phyloP scores from a whole-genome alignment of 2,329 filamentous ascomycete genomes.

The Truncatella angustata region DNA sequence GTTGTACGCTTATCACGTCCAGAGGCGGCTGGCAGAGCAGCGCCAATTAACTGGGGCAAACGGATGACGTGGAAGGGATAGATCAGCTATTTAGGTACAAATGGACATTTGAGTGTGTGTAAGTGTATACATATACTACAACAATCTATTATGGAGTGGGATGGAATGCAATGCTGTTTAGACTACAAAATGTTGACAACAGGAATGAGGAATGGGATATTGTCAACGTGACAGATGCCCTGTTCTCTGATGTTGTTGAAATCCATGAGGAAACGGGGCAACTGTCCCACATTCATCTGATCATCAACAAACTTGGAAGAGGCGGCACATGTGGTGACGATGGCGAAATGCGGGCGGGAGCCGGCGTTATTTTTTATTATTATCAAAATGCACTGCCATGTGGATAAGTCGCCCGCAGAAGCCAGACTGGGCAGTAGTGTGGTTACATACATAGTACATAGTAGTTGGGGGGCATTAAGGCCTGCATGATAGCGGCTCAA shows the following conservation, averaged over 20 bases:
- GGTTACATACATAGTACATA: no score
- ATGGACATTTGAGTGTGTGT: no score
- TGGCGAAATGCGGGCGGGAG: background rate
- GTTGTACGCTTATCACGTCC: conserved; percentile 7
- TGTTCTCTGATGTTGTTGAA: background rate
- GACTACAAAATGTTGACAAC: background rate
- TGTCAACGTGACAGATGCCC: background rate
- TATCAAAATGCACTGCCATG: conserved; percentile 7
- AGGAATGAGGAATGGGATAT: background rate
- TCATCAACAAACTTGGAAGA: no score
- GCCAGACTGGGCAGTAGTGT: no score
- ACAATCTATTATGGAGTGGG: no score
- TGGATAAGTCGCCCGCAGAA: no score
- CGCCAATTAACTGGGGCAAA: background rate
- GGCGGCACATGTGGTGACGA: background rate
- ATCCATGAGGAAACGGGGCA: background rate
- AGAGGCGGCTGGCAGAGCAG: background rate
- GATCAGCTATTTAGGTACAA: no score
- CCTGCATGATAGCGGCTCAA: no score
- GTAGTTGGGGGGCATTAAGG: no score
- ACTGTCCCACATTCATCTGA: background rate
- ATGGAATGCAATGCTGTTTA: background rate
- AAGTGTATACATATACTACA: no score
- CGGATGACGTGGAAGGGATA: conserved; percentile 7
- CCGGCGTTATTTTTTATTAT: conserved; percentile 10